Conservation (phyloP, 306 rosid genomes). For the Cyamopsis tetragonoloba region DNA sequence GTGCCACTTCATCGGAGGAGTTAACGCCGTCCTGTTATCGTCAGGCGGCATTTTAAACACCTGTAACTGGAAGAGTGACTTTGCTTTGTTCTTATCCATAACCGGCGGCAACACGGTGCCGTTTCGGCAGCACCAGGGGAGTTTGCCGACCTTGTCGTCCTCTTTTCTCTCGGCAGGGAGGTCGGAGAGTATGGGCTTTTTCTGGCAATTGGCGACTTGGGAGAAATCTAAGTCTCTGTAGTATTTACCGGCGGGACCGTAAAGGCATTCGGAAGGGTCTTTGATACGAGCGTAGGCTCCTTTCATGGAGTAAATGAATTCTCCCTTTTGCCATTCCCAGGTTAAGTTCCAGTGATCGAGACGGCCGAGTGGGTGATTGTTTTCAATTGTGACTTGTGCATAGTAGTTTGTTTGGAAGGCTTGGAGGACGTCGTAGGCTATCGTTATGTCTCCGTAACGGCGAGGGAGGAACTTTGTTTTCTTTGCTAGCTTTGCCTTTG, state of each 20-base stretch:
- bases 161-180: conserved; percentile 50
- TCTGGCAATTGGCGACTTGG: conserved; percentile 54
- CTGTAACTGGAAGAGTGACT: conserved; percentile 61
- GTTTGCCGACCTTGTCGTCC: conserved; percentile 60
- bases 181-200: conserved; percentile 58
- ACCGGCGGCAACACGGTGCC: conserved; percentile 60
- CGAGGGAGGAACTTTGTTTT: conserved; percentile 55
- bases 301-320: conserved; percentile 64
- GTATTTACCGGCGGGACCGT: conserved; percentile 48
- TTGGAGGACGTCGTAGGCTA: conserved; percentile 63
- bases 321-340: conserved; percentile 85
- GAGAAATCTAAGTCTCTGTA: conserved; percentile 67
- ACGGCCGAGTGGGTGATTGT: conserved; percentile 69
- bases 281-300: conserved; percentile 60
- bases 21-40: conserved; percentile 52
- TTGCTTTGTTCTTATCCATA: conserved; percentile 54
- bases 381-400: conserved; percentile 66
- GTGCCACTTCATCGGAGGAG: conserved; percentile 71
- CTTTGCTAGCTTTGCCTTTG: conserved; percentile 28
- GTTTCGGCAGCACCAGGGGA: conserved; percentile 73
- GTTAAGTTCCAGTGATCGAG: conserved; percentile 88
- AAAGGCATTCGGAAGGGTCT: conserved; percentile 54
- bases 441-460: conserved; percentile 56
- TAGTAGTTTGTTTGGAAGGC: conserved; percentile 50
- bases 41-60: conserved; percentile 79